Conservation (phyloP, 192 early-diverging fungal species). For the Coemansia sp. region DNA sequence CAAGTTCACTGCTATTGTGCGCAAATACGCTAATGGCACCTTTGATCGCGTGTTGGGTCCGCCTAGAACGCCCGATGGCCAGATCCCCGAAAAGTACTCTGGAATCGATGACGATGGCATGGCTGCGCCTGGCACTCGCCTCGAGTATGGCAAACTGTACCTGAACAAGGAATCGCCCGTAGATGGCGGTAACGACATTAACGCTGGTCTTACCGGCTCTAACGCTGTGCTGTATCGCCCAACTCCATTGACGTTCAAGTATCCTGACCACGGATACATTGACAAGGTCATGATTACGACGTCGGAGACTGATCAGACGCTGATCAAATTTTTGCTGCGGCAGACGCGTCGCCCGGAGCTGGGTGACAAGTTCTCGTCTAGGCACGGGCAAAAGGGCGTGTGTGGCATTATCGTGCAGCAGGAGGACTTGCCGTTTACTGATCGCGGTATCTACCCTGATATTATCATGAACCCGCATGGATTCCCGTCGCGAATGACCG, state of each 20-base stretch:
- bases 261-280: conserved; percentile 93
- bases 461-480: conserved; percentile 99
- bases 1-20: conserved; percentile 91
- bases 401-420: conserved; percentile 95
- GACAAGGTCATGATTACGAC: conserved; percentile 97
- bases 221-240: conserved; percentile 69
- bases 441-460: conserved; percentile 91
- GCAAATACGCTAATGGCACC: conserved; percentile 76
- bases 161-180: conserved; percentile 91
- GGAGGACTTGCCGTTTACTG: conserved; percentile 98
- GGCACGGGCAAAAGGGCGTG: conserved; percentile 99
- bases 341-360: conserved; percentile 97
- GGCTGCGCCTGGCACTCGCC: conserved; percentile 89
- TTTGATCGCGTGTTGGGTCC: conserved; percentile 93
- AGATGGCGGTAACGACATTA: conserved; percentile 79
- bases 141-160: conserved; percentile 96
- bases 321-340: conserved; percentile 95
- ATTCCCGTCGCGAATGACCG: conserved; percentile 99
- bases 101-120: conserved; percentile 96
- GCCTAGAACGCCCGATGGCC: conserved; percentile 80
- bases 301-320: conserved; percentile 89
- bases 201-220: conserved; percentile 80
- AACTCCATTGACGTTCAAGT: conserved; percentile 83
- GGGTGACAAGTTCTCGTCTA: conserved; percentile 99
- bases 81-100: conserved; percentile 92